Evolutionary conservation across 768 basidiomycete species (phyloP), one percentile per base, ranked within the genome.

Genomic region (Tylopilus rubrobrunneus): DNA sequence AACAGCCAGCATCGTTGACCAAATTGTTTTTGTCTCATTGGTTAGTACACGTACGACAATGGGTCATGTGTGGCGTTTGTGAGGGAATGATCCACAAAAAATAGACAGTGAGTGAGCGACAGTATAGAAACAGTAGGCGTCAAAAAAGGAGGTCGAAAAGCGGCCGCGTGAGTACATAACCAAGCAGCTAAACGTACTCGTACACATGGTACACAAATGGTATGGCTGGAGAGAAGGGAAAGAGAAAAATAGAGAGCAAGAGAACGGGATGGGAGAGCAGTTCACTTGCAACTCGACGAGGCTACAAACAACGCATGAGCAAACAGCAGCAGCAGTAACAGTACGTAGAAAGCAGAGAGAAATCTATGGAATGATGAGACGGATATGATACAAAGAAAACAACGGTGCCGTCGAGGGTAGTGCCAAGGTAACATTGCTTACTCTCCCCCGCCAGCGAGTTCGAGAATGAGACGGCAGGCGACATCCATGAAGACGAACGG

Each of bases 401-500:
- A 23, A 45, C 10, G 11, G 15, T 5, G 19, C 11, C 49, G 17
- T 29, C 44, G 41, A 43, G 10, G 25, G 15, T 27, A 11, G 3
- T 10, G 21, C 12, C 11, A 31, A 27, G 3, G 33, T 29, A 8
- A 9, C 31, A 7, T 28, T 3, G 43, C 28, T 65, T 50, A 78
- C 36, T 77, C 75, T 48, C 76, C 76, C 50, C 79, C 81, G 52
- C 89, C 89, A 25, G 95, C 96, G 59, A 98, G 78, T 75, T 98
- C 94, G 45, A 97, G 79, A 62, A 98, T 98, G 63, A 98, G 78
- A 60, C 86, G 77, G 69, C 93, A 97, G 6, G 97, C 92, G 29
- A 95, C 85, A 70, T 99, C 96, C 82, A 98, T 88, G 71, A 99
- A 99, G 56, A 97, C 83, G 71, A 92, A 98, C 11, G 97, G 97